phyloP scores from a whole-genome alignment of 2,329 filamentous ascomycete genomes.

The Xylaria sp. region DNA sequence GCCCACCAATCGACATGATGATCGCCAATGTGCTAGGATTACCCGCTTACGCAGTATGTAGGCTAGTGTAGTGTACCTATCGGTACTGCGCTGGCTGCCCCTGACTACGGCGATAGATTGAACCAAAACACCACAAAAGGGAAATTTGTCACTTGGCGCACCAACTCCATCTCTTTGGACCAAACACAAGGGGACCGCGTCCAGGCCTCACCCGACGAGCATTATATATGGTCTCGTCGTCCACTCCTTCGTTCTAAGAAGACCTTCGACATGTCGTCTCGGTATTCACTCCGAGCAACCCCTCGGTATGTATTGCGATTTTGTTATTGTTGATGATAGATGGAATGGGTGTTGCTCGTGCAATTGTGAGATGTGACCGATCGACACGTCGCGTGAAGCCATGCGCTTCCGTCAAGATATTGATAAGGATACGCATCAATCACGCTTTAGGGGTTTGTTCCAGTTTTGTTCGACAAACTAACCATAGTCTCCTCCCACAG shows the following conservation, averaged over 20 bases:
- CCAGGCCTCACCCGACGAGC: slow-evolving; percentile 39
- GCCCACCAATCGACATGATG: slow-evolving; percentile 5
- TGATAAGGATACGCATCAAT: neutral
- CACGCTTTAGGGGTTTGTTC: slow-evolving; percentile 3
- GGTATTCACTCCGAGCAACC: slow-evolving; percentile 41
- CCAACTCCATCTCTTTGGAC: slow-evolving; percentile 24
- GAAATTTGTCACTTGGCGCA: slow-evolving; percentile 37
- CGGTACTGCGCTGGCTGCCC: slow-evolving; percentile 24
- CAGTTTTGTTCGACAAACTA: slow-evolving; percentile 8
- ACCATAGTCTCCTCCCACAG: slow-evolving; percentile 49
- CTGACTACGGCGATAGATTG: slow-evolving; percentile 19
- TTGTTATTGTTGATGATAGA: slow-evolving; percentile 6
- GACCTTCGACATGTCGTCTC: slow-evolving; percentile 36
- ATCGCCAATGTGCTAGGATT: slow-evolving; percentile 5
- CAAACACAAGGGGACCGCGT: slow-evolving; percentile 13
- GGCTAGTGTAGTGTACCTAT: neutral
- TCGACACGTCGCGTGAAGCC: neutral
- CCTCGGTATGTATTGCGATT: slow-evolving; percentile 38
- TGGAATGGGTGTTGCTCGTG: slow-evolving; percentile 2
- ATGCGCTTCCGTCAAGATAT: neutral
- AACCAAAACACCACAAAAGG: slow-evolving; percentile 29
- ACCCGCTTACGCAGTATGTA: neutral
- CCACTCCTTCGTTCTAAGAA: slow-evolving; percentile 37
- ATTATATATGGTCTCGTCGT: slow-evolving; percentile 44
- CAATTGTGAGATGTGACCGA: neutral